Base-by-base conservation (phyloP, 495 filamentous ascomycete genomes). In the Acidiella bohemica region DNA sequence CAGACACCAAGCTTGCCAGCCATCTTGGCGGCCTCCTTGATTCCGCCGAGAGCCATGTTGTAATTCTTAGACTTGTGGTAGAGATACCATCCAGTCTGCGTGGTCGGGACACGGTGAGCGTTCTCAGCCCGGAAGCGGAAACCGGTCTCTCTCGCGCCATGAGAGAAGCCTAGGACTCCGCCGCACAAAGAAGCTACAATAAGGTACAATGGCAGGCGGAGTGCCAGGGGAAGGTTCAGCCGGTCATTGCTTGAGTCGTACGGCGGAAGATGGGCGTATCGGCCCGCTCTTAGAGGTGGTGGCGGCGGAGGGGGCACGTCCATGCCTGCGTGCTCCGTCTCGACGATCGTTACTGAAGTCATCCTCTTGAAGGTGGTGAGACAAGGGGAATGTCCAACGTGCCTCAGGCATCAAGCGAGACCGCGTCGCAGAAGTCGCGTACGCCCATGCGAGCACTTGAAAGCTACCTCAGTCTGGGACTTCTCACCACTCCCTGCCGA, bases 31-130 rank as follows among this genome's bases (percentile, higher is more conserved):
- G 84, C 92, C 54, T 86, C 83, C 47, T 70, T 72, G 10, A 87
- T 59, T 0, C 78, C 90, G 2, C 81, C 83, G 9, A 77, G 68
- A 34, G 78, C 70, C 5, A 77, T 62, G 41, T 81, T 72, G 63
- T 96, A 95, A 57, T 94, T 95, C 63, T 96, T 96, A 52, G 74
- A 83, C 61, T 94, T 95, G 61, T 96, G 92, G 57, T 97, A 97
- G 20, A 95, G 73, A 56, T 84, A 97, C 90, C 90, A 97, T 21
- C 84, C 90, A 6, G 72, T 72, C 17, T 78, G 73, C n/a, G 73
- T 72, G 5, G 64, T 75, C 16, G 90, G 90, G 32, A 92, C 73
- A 50, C 86, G 77, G 63, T 97, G 90, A 16, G 90, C 81, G 53
- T 97, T 92, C 62, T 97, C 81, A 39, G 90, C 90, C 36, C 88